Base-by-base conservation (phyloP, 495 filamentous ascomycete species). In the Aspergillus bridgeri region DNA sequence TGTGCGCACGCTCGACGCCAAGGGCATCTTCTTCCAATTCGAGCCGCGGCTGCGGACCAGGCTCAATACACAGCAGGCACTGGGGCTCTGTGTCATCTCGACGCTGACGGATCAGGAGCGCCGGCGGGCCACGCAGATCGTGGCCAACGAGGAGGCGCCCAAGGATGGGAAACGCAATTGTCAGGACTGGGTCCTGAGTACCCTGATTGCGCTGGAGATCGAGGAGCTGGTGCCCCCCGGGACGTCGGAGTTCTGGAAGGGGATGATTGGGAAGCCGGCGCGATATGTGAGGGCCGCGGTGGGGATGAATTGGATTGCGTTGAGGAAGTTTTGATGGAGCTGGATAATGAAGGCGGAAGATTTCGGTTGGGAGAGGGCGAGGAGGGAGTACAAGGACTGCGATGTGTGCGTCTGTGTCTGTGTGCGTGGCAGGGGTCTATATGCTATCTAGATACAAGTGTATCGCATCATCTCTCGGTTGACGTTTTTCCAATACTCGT, bases 161-260 rank as follows among this genome's bases (percentile, higher is more conserved):
- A 61, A 47, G 44, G 54, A 64, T 56, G 60, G 62, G 2, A 54
- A 9, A 23, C 53, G 56, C 11, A 58, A 53, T 24, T 69, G 67
- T 25, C 67, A 69, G 55, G 62, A 69, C 60, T 67, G 65, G 62
- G 51, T 60, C 13, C 65, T 67, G 48, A 63, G 61, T 58, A 51
- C 62, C 2, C 51, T 69, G 57, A 24, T 67, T 9, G 52, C 62
- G 8, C 38, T 69, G 29, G 64, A 69, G 58, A 55, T 67, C 11
- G 59, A 67, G 21, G 62, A 67, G 27, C 21, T 67, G 1, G 65
- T 69, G n/a, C 51, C 60, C 5, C 1, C 58, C 47, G 62, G 62
- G 25, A 65, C 65, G 18, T 64, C 58, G 21, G 51, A 60, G 52
- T 61, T 63, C 19, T 70, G 68, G 68, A 64, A 65, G 29, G 61